These are phyloP conservation scores for Hygrophorus russula DNA, from an alignment of 768 basidiomycete genomes.

Conservation along the genomic window DNA sequence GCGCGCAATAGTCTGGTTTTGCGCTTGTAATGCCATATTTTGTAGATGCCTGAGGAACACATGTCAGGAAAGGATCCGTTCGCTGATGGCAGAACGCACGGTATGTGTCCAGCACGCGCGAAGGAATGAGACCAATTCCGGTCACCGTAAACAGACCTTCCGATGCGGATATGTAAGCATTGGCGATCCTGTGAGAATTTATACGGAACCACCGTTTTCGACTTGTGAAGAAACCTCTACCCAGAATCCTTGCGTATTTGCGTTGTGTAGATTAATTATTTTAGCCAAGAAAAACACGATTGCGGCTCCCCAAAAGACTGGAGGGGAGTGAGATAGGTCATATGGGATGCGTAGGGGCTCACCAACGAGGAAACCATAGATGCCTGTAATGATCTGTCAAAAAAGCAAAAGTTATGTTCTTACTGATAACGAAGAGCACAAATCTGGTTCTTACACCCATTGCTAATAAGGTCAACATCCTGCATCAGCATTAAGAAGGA, in stretches of 20 bases:
- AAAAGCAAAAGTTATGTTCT: neutral
- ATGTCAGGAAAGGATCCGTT: neutral
- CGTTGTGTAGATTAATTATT: constrained; percentile 62
- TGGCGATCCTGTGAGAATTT: neutral
- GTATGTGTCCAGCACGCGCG: constrained; percentile 65
- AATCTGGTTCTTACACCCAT: constrained; percentile 43
- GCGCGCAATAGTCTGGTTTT: constrained; percentile 45
- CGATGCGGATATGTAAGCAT: neutral
- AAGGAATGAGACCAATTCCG: constrained; percentile 72
- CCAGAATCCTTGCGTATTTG: constrained; percentile 68
- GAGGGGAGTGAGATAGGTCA: constrained; percentile 1
- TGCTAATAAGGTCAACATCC: constrained; percentile 24
- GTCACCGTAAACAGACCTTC: constrained; percentile 70
- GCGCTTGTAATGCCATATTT: constrained; percentile 68
- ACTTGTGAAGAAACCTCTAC: constrained; percentile 70
- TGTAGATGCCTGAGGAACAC: constrained; percentile 41
- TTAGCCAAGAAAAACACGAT: constrained; percentile 63
- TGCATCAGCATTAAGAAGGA: neutral
- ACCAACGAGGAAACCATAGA: constrained; percentile 73
- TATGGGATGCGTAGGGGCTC: neutral
- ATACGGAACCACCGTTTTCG: constrained; percentile 45
- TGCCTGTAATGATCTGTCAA: constrained; percentile 44
- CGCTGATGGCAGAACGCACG: constrained; percentile 27
- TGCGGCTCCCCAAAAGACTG: constrained; percentile 81
- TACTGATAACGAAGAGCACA: neutral